Evolutionary conservation across 768 basidiomycete species (phyloP).

Genomic region (Podaxis mareebaensis): DNA sequence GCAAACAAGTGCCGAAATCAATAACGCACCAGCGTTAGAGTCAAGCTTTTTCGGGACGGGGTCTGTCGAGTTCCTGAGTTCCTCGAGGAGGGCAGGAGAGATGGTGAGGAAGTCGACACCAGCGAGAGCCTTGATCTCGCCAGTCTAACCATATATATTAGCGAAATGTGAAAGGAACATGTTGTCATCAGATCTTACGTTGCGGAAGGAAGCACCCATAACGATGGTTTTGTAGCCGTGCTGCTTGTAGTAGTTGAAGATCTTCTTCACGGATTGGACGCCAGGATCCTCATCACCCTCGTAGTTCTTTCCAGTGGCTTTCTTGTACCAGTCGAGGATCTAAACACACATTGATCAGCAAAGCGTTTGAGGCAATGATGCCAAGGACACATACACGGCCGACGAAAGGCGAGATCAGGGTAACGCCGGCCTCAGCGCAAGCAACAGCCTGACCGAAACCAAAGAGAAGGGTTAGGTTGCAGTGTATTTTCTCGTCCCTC

Average conservation of each 20-base stretch:
- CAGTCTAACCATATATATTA: slow-evolving; percentile 45
- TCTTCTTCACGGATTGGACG: slow-evolving; percentile 92
- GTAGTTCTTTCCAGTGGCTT: slow-evolving; percentile 82
- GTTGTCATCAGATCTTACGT: slow-evolving; percentile 54
- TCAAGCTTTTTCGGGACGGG: slow-evolving; percentile 86
- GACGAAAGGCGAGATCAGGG: slow-evolving; percentile 99
- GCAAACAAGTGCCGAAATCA: slow-evolving; percentile 9
- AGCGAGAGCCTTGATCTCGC: slow-evolving; percentile 93
- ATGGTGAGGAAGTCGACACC: slow-evolving; percentile 99
- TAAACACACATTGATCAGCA: slow-evolving; percentile 27
- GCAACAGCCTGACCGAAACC: slow-evolving; percentile 99
- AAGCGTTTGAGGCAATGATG: slow-evolving; percentile 17
- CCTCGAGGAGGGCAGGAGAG: slow-evolving; percentile 84
- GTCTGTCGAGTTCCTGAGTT: slow-evolving; percentile 81
- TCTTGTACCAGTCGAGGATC: slow-evolving; percentile 99
- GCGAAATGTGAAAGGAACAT: background rate
- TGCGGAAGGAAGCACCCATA: slow-evolving; percentile 99
- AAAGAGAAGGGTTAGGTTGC: slow-evolving; percentile 98
- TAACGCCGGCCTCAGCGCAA: slow-evolving; percentile 97
- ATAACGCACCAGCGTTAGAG: slow-evolving; percentile 52
- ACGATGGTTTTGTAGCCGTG: slow-evolving; percentile 98
- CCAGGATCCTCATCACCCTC: slow-evolving; percentile 93
- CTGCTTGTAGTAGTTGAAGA: slow-evolving; percentile 99
- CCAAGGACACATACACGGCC: slow-evolving; percentile 71
- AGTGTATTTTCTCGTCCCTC: slow-evolving; percentile 90